These are phyloP conservation scores for Magnolia kwangsiensis DNA, from an alignment of 164 flowering plant genomes.

Conservation along the genomic window DNA sequence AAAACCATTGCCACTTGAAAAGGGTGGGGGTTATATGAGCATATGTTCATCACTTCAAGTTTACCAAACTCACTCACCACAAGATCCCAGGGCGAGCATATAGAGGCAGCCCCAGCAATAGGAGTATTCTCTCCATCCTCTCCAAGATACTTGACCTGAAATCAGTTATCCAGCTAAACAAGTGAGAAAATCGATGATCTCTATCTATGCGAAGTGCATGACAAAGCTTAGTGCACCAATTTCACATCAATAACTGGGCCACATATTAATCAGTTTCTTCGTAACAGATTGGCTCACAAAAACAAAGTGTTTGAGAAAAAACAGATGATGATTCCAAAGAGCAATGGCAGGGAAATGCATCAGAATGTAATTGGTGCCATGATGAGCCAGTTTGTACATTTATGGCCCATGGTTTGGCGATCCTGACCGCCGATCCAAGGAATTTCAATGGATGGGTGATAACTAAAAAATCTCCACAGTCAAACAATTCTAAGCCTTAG, in stretches of 20 bases:
- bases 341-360: not conserved
- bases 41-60: not conserved
- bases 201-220: not conserved
- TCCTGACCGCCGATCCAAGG: not conserved
- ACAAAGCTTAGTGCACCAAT: not conserved
- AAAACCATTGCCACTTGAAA: not conserved
- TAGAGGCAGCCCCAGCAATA: conserved; percentile 82
- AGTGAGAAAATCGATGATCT: not conserved
- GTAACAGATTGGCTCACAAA: not conserved
- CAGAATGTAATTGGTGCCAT: not conserved
- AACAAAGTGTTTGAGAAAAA: not conserved
- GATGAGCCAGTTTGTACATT: not conserved
- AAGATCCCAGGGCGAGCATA: conserved; percentile 98
- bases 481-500: not conserved
- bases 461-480: not conserved
- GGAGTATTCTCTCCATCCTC: conserved; percentile 80
- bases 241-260: not conserved
- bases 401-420: not conserved
- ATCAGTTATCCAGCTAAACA: conserved; percentile 7
- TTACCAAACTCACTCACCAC: conserved; percentile 72
- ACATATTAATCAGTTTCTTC: not conserved
- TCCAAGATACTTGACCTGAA: conserved; percentile 93
- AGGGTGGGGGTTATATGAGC: too few species aligned
- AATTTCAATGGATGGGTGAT: not conserved
- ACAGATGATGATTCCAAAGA: not conserved